A percentile compares a stretch with the other conserved stretches of the same genome.
Conservation (phyloP, 2,329 filamentous ascomycete genomes). For the Metarhizium anisopliae region DNA sequence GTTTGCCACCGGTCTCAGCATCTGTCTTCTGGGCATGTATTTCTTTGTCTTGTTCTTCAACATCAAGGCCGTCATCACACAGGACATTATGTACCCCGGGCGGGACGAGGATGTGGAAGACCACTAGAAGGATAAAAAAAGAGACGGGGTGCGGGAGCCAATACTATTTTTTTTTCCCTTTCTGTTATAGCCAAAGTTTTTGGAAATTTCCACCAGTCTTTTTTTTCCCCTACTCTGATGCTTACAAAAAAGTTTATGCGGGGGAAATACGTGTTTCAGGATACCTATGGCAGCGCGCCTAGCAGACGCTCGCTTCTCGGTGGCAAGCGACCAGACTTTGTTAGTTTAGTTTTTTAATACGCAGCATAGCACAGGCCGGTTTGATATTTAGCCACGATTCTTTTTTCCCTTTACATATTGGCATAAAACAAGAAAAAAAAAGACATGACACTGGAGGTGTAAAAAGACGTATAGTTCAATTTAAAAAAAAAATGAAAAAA, state of each 20-base stretch:
- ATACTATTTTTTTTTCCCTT: neutral
- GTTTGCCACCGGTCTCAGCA: constrained; percentile 40
- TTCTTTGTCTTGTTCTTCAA: constrained; percentile 33
- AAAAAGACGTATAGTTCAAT: constrained; percentile 28
- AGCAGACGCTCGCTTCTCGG: neutral
- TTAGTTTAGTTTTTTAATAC: neutral
- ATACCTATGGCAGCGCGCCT: neutral
- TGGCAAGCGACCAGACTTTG: neutral
- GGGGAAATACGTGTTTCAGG: neutral
- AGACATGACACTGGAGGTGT: too few species aligned
- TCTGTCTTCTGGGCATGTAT: constrained; percentile 32
- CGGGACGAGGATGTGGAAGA: constrained; percentile 45
- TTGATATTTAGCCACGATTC: too few species aligned
- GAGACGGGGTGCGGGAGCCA: too few species aligned
- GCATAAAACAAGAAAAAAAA: too few species aligned
- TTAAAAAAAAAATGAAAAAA: too few species aligned
- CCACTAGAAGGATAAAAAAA: constrained; percentile 5
- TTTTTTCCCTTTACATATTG: too few species aligned
- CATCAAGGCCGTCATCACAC: constrained; percentile 36
- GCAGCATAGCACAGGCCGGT: neutral
- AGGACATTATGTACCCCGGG: constrained; percentile 48
- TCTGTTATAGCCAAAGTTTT: neutral
- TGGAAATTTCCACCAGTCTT: too few species aligned
- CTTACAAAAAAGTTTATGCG: too few species aligned
- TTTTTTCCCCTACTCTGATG: too few species aligned